These are phyloP conservation scores for Cutaneotrichosporon arboriforme DNA, from an alignment of 1,284 basidiomycete species.

Conservation along the genomic window DNA sequence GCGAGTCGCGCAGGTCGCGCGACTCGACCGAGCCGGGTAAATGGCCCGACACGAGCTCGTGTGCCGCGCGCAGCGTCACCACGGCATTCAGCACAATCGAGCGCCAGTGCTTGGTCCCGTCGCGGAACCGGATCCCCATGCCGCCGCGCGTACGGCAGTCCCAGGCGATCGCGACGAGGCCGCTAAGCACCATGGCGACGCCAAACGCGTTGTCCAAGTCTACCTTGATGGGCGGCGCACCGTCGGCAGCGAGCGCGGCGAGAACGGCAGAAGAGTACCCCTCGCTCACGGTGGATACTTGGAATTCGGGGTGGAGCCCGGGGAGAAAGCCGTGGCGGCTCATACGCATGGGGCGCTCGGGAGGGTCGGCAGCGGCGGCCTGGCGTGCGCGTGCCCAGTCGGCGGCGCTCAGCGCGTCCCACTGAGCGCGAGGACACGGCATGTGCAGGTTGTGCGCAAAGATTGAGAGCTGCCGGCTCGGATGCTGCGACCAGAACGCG, in stretches of 20 bases:
- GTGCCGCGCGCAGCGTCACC: conserved; percentile 32
- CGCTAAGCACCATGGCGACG: conserved; percentile 32
- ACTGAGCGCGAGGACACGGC: conserved; percentile 28
- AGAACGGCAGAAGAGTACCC: conserved; percentile 33
- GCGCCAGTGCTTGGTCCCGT: conserved; percentile 39
- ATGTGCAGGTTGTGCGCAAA: conserved; percentile 40
- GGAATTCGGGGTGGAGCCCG: conserved; percentile 38
- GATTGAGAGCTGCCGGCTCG: conserved; percentile 35
- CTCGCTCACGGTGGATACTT: conserved; percentile 27
- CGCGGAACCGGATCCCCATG: conserved; percentile 39
- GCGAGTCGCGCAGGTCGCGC: conserved; percentile 34
- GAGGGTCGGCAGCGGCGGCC: not conserved
- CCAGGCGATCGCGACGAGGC: conserved; percentile 38
- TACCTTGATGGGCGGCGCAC: conserved; percentile 20
- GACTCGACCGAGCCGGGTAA: conserved; percentile 24
- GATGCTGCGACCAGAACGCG: conserved; percentile 40
- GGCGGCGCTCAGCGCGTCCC: conserved; percentile 31
- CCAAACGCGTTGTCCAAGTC: conserved; percentile 30
- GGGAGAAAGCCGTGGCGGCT: conserved; percentile 21
- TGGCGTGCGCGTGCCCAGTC: conserved; percentile 30
- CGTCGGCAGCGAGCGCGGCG: conserved; percentile 25
- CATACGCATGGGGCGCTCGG: not conserved
- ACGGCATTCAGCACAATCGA: conserved; percentile 34
- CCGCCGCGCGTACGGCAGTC: conserved; percentile 38
- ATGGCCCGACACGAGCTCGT: conserved; percentile 24